Evolutionary conservation across 106 monocot genomes (phyloP).

Genomic region (Agapanthus africanus): DNA sequence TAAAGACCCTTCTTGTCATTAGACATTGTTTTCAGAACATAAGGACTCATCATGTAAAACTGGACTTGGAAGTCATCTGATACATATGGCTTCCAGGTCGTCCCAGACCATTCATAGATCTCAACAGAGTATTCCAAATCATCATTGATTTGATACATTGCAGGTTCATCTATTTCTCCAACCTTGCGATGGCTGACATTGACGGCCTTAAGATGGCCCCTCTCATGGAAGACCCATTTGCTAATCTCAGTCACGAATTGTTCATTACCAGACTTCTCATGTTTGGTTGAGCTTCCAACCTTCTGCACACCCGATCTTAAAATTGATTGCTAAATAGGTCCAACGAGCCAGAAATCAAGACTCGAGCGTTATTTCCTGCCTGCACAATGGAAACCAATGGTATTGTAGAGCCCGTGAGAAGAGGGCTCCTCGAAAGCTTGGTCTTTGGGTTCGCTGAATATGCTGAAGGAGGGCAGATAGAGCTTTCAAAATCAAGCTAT

Average conservation of each 20-base stretch:
- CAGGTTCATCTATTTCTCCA: constrained; percentile 70
- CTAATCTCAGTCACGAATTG: constrained; percentile 87
- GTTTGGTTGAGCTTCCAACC: constrained; percentile 49
- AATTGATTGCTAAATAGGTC: constrained; percentile 81
- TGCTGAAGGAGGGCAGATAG: constrained; percentile 91
- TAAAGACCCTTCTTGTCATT: constrained; percentile 79
- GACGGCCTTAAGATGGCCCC: constrained; percentile 97
- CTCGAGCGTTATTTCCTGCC: constrained; percentile 97
- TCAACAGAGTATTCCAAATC: constrained; percentile 96
- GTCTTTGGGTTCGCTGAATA: constrained; percentile 88
- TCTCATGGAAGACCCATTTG: constrained; percentile 99
- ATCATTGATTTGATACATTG: constrained; percentile 91
- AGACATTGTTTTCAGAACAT: constrained; percentile 80
- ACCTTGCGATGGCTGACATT: constrained; percentile 81
- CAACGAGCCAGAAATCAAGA: constrained; percentile 89
- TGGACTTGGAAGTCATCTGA: constrained; percentile 97
- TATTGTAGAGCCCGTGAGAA: constrained; percentile 79
- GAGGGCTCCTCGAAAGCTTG: constrained; percentile 59
- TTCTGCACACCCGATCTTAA: constrained; percentile 72
- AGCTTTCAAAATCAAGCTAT: constrained; percentile 82
- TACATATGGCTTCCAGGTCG: constrained; percentile 77
- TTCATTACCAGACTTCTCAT: constrained; percentile 85
- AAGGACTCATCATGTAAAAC: constrained; percentile 99
- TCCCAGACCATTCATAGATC: constrained; percentile 95
- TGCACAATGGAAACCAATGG: constrained; percentile 91